These are phyloP conservation scores for Ophiostoma himal-ulmi DNA, from an alignment of 2,329 filamentous ascomycete genomes.

Conservation along the genomic window DNA sequence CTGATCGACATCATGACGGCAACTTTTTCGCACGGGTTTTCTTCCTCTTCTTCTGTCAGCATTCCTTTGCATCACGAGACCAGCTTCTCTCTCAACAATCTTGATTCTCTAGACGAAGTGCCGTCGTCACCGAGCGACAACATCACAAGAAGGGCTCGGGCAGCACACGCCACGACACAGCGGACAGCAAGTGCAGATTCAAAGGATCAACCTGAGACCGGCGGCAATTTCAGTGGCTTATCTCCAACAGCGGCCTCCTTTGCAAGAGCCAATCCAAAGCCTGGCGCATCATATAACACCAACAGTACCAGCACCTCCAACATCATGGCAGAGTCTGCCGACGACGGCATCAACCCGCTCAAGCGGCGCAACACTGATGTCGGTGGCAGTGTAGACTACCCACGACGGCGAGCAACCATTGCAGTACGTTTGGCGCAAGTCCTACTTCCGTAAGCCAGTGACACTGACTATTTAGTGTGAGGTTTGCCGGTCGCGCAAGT, in stretches of 20 bases:
- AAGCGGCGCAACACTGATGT: slow-evolving; percentile 59
- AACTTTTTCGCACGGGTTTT: slow-evolving; percentile 38
- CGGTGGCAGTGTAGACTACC: slow-evolving; percentile 51
- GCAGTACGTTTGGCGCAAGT: slow-evolving; percentile 46
- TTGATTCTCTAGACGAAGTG: slow-evolving; percentile 27
- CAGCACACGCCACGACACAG: not conserved
- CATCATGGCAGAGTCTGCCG: slow-evolving; percentile 33
- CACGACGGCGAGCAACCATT: slow-evolving; percentile 58
- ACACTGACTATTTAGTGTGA: slow-evolving; percentile 54
- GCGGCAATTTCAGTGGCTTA: not conserved
- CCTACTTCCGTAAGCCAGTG: not conserved
- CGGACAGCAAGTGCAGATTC: not conserved
- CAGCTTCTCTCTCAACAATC: not conserved
- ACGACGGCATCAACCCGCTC: slow-evolving; percentile 53
- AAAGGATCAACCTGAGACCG: not conserved
- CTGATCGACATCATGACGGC: slow-evolving; percentile 31
- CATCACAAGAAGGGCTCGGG: slow-evolving; percentile 35
- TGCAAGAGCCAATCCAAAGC: not conserved
- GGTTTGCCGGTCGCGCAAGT: slow-evolving; percentile 74
- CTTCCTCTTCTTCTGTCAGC: slow-evolving; percentile 26
- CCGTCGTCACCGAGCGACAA: slow-evolving; percentile 33
- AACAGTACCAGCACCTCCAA: not conserved
- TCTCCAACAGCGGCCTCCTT: not conserved
- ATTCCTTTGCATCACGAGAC: slow-evolving; percentile 9
- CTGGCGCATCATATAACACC: not conserved